Base-by-base conservation (phyloP, 371 early-diverging fungal species). In the Mucor saturninus region DNA sequence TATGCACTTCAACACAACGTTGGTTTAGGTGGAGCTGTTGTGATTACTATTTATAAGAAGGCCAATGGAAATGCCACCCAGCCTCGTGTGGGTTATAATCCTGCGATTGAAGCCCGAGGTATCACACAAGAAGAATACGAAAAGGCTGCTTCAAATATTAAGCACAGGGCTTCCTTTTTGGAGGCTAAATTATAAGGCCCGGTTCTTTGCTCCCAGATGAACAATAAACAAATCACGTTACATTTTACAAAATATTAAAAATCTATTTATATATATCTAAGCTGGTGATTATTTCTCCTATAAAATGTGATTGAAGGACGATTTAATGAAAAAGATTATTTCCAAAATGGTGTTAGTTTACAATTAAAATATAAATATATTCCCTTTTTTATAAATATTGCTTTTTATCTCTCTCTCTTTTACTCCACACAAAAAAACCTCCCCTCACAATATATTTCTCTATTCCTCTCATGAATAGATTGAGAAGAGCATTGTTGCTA, bases 1-100 rank as follows among this genome's bases (percentile, higher is more conserved):
- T 82, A 83, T 53, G 92, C 90, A 6, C 82, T 93, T 43, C 91
- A 93, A 59, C 93, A 93, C 73, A 93, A 91, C 65, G 79, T 93
- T 56, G 93, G 93, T 32, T 80, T 92, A 28, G 93, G 93, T 35
- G 90, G 91, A 54, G 91, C 91, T 54, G 91, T 85, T 29, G 93
- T 92, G 9, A 62, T 92, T 29, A 78, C 84, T 2, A 69, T 92
- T 48, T 92, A 89, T 69, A 82, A 84, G 69, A 86, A 86, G 74
- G 74, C 83, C 14, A 71, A 69, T 56, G 70, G 67, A 35, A 68
- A 49, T 52, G 71, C 72, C 4, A 64, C 83, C 8, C 69, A 83
- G 53, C 83, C 80, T 64, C 81, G 87, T 49, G 72, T 84, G 39
- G 88, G 85, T 15, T 92, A 91, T 75, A 92, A 92, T 69, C 91